Percentiles rank a stretch among this genome's conserved stretches.
phyloP scores from a whole-genome alignment of 768 basidiomycete genomes.

The Trametes gibbosa region DNA sequence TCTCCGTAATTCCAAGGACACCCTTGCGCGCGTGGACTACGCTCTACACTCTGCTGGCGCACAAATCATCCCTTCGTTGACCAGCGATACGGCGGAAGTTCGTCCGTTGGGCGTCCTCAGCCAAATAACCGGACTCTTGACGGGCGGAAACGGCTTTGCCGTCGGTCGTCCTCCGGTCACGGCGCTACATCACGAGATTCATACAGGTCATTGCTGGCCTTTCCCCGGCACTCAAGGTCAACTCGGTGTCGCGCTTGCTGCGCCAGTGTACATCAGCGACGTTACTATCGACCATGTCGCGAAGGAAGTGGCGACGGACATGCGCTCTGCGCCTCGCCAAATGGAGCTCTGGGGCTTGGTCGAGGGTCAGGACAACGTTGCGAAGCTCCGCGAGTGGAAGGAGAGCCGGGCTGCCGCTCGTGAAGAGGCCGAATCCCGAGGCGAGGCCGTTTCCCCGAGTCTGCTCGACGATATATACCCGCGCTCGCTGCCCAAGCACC shows the following conservation, averaged over 20 bases:
- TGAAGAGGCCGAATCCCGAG: slow-evolving; percentile 17
- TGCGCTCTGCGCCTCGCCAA: slow-evolving; percentile 74
- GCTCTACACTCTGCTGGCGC: slow-evolving; percentile 85
- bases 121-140: slow-evolving; percentile 53
- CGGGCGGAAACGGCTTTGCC: slow-evolving; percentile 54
- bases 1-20: slow-evolving; percentile 68
- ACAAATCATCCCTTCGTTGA: slow-evolving; percentile 76
- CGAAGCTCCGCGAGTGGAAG: slow-evolving; percentile 56
- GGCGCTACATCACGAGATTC: slow-evolving; percentile 82
- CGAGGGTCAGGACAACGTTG: slow-evolving; percentile 71
- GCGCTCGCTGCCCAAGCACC: slow-evolving; percentile 26
- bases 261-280: slow-evolving; percentile 53
- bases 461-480: slow-evolving; percentile 26
- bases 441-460: slow-evolving; percentile 10
- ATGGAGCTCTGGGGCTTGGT: slow-evolving; percentile 93
- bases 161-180: slow-evolving; percentile 82
- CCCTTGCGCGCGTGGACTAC: slow-evolving; percentile 78
- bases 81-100: slow-evolving; percentile 74
- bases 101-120: slow-evolving; percentile 48
- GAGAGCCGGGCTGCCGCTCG: slow-evolving; percentile 39
- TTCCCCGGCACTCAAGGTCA: slow-evolving; percentile 78
- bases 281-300: slow-evolving; percentile 89
- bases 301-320: slow-evolving; percentile 75
- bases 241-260: slow-evolving; percentile 76
- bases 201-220: slow-evolving; percentile 92